phyloP scores from a whole-genome alignment of 1,139 yeast genomes.

The Petasospora rhodanensis region DNA sequence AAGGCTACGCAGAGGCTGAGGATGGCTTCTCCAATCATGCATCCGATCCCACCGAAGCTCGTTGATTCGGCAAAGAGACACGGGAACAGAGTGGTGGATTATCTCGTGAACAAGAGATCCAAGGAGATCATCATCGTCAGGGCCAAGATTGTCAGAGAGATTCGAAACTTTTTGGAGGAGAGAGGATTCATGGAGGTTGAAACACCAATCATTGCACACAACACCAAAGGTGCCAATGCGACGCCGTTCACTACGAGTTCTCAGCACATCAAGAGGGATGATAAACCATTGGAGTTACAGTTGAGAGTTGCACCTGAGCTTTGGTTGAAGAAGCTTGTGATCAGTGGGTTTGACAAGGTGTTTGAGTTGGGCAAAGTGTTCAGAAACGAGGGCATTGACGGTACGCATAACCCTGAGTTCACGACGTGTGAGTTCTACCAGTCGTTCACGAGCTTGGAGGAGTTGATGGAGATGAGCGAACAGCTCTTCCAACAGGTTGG shows the following conservation, averaged over 20 bases:
- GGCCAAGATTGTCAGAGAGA: constrained; percentile 45
- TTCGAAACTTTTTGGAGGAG: constrained; percentile 53
- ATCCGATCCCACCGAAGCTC: constrained; percentile 63
- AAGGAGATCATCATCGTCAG: constrained; percentile 49
- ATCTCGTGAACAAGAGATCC: constrained; percentile 53
- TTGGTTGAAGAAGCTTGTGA: constrained; percentile 80
- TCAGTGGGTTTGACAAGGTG: constrained; percentile 80
- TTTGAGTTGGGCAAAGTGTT: constrained; percentile 85
- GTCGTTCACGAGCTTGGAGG: constrained; percentile 66
- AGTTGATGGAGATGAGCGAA: constrained; percentile 64
- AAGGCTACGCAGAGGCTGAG: constrained; percentile 46
- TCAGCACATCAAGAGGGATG: constrained; percentile 38
- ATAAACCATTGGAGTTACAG: constrained; percentile 38
- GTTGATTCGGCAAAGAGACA: constrained; percentile 54
- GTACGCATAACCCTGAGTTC: constrained; percentile 94
- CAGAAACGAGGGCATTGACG: constrained; percentile 89
- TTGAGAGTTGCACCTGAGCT: constrained; percentile 91
- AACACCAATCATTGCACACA: constrained; percentile 74
- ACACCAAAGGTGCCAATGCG: constrained; percentile 87
- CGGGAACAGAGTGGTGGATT: constrained; percentile 69
- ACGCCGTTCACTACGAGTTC: constrained; percentile 67
- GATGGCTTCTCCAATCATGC: constrained; percentile 65
- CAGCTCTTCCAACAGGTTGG: constrained; percentile 43
- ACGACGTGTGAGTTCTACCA: constrained; percentile 92
- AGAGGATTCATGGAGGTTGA: constrained; percentile 75